Percentiles rank a stretch among this genome's conserved stretches.
These are phyloP conservation scores for Colletotrichum sp. DNA, from an alignment of 2,329 filamentous ascomycete genomes.

Conservation along the genomic window DNA sequence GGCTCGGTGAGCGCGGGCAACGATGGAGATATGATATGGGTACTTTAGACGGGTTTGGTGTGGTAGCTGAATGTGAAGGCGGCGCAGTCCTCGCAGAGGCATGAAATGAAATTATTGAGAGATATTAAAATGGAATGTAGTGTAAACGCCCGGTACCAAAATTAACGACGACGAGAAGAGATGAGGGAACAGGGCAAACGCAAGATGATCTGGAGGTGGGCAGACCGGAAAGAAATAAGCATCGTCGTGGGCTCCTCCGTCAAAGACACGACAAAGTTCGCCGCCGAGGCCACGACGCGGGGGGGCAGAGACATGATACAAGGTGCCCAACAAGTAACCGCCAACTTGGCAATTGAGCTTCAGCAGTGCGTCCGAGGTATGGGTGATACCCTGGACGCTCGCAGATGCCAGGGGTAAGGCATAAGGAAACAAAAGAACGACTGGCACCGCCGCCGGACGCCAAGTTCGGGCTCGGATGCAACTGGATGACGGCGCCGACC, in stretches of 20 bases:
- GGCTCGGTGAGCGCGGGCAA: neutral
- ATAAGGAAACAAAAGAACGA: conserved; percentile 11
- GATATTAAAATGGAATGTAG: neutral
- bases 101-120: neutral
- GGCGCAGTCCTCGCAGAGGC: conserved; percentile 9
- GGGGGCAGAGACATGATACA: conserved; percentile 10
- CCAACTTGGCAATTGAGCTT: conserved; percentile 8
- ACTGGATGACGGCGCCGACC: conserved; percentile 1
- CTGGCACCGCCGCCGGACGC: neutral
- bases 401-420: conserved; percentile 1
- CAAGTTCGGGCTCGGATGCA: conserved; percentile 1
- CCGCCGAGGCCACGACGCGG: conserved; percentile 1
- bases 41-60: neutral
- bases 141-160: neutral
- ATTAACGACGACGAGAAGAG: neutral
- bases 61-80: neutral
- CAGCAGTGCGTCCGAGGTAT: conserved; percentile 1
- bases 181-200: neutral
- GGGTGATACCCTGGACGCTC: neutral
- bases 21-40: neutral
- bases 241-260: neutral
- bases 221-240: conserved; percentile 12
- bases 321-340: neutral
- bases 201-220: neutral
- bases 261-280: neutral